A percentile compares a stretch with the other conserved stretches of the same genome.
These are phyloP conservation scores for Acanthamoeba royreba DNA, from an alignment of 208 protist species.

Conservation along the genomic window DNA sequence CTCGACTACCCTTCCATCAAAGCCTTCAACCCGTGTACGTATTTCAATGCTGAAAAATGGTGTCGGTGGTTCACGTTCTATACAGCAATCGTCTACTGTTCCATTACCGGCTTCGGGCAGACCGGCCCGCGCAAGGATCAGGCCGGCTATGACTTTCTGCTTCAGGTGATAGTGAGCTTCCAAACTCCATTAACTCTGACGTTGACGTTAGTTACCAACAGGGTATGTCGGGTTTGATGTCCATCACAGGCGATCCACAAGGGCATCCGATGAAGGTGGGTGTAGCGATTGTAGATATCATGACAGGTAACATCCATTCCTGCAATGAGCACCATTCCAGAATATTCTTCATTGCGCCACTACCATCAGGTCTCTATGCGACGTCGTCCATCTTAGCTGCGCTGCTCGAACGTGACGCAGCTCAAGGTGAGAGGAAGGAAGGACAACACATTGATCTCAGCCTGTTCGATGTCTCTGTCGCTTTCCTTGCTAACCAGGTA, in stretches of 20 bases:
- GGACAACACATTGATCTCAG: slow-evolving; percentile 59
- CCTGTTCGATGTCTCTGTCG: slow-evolving; percentile 51
- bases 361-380: slow-evolving; percentile 41
- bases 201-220: not conserved
- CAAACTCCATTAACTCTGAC: not conserved
- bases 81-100: slow-evolving; percentile 53
- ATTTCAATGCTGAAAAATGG: not conserved
- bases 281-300: slow-evolving; percentile 55
- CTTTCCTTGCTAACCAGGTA: slow-evolving; percentile 37
- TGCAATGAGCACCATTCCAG: not conserved
- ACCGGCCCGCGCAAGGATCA: slow-evolving; percentile 32
- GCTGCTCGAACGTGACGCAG: not conserved
- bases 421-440: not conserved
- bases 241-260: slow-evolving; percentile 51
- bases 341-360: no score
- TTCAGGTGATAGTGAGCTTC: slow-evolving; percentile 23
- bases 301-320: slow-evolving; percentile 28
- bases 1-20: slow-evolving; percentile 47
- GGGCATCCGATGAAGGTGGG: slow-evolving; percentile 30
- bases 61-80: not conserved
- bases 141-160: slow-evolving; percentile 57
- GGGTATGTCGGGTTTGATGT: slow-evolving; percentile 48
- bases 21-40: slow-evolving; percentile 25
- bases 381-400: slow-evolving; percentile 51
- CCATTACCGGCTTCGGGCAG: slow-evolving; percentile 59